These are phyloP conservation scores for Ophiosphaerella korrae DNA, from an alignment of 2,329 filamentous ascomycete species.

Conservation along the genomic window DNA sequence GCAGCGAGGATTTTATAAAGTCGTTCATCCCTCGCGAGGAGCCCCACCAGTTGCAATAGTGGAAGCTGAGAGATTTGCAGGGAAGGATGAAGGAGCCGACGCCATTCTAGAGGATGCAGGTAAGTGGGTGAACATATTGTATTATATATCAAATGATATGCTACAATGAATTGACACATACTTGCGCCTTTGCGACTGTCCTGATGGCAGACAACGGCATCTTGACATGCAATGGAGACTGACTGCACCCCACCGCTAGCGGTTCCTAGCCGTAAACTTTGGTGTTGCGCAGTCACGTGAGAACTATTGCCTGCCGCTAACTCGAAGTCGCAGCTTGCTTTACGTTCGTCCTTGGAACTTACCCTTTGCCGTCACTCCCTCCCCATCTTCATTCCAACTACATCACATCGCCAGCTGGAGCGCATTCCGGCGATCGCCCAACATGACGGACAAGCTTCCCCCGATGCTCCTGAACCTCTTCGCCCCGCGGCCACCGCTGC, in stretches of 20 bases:
- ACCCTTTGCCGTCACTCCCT: slow-evolving; percentile 25
- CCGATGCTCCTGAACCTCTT: slow-evolving; percentile 92
- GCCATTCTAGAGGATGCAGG: slow-evolving; percentile 72
- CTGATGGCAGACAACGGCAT: slow-evolving; percentile 59
- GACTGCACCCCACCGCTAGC: slow-evolving; percentile 5
- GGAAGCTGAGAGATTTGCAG: slow-evolving; percentile 93
- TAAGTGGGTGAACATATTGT: background rate
- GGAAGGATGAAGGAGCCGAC: slow-evolving; percentile 95
- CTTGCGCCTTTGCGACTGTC: slow-evolving; percentile 61
- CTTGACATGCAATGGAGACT: slow-evolving; percentile 26
- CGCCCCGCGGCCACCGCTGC: slow-evolving; percentile 87
- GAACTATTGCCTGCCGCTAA: slow-evolving; percentile 26
- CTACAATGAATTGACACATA: slow-evolving; percentile 39
- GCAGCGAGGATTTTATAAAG: slow-evolving; percentile 79
- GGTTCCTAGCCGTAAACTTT: slow-evolving; percentile 19
- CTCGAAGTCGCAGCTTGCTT: slow-evolving; percentile 25
- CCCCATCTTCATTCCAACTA: slow-evolving; percentile 33
- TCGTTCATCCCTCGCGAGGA: slow-evolving; percentile 92
- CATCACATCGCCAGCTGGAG: slow-evolving; percentile 30
- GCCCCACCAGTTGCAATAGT: slow-evolving; percentile 96
- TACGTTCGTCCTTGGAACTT: slow-evolving; percentile 8
- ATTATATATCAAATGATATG: background rate
- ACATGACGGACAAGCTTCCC: slow-evolving; percentile 96
- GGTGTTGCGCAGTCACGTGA: slow-evolving; percentile 33
- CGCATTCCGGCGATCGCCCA: slow-evolving; percentile 42